Evolutionary conservation across 2,329 filamentous ascomycete species (phyloP).

Genomic region (Sporothrix pallida): DNA sequence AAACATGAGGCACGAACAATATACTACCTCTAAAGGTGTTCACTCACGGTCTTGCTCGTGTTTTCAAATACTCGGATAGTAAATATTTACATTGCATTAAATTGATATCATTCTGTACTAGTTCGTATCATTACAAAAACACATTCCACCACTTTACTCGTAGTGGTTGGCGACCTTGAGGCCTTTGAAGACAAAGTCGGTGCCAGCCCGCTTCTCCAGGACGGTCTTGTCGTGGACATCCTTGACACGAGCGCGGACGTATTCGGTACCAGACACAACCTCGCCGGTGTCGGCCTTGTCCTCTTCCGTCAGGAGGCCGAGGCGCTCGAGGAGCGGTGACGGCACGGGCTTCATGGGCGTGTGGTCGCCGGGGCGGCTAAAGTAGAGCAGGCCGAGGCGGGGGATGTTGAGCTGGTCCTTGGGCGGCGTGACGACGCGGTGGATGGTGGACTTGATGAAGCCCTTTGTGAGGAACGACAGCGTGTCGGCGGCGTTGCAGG

Average conservation of each 20-base stretch:
- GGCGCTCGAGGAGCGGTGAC: slow-evolving; percentile 39
- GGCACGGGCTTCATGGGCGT: slow-evolving; percentile 34
- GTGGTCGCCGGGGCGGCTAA: slow-evolving; percentile 49
- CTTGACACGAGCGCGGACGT: slow-evolving; percentile 53
- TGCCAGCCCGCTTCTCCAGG: slow-evolving; percentile 51
- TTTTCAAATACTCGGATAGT: too few relatives aligned
- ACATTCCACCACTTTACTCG: not conserved
- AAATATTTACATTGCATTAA: too few relatives aligned
- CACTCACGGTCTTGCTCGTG: too few relatives aligned
- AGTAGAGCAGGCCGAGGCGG: slow-evolving; percentile 57
- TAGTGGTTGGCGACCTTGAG: slow-evolving; percentile 31
- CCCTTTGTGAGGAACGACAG: slow-evolving; percentile 44
- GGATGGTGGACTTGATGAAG: slow-evolving; percentile 40
- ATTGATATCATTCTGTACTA: too few relatives aligned
- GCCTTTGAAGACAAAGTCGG: slow-evolving; percentile 38
- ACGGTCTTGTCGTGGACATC: slow-evolving; percentile 55
- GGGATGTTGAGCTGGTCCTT: slow-evolving; percentile 53
- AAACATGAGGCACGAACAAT: too few relatives aligned
- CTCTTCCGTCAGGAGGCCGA: slow-evolving; percentile 49
- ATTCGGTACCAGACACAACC: slow-evolving; percentile 51
- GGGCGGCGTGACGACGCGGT: slow-evolving; percentile 40
- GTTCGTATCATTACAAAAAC: too few relatives aligned
- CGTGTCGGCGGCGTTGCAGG: slow-evolving; percentile 49
- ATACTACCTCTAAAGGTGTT: too few relatives aligned
- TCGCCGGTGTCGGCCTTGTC: slow-evolving; percentile 47